A percentile compares a stretch with the other conserved stretches of the same genome.
These are phyloP conservation scores for Xanthoconium purpureum DNA, from an alignment of 768 basidiomycete genomes.

Conservation along the genomic window DNA sequence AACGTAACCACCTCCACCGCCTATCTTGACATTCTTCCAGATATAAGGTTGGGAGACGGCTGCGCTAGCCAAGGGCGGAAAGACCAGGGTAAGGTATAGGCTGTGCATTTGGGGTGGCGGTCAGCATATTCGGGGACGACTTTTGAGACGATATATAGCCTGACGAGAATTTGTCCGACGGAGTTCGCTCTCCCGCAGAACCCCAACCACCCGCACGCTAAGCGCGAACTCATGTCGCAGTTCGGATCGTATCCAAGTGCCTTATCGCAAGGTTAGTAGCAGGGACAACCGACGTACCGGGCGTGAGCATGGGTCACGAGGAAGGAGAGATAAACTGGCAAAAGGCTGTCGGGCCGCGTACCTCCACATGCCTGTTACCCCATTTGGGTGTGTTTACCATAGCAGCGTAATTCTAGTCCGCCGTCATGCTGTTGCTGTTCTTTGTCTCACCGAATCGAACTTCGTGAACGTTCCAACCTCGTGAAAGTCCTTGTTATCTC, in stretches of 20 bases:
- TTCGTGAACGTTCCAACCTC: no score
- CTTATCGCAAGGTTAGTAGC: neutral
- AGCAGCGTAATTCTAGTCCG: no score
- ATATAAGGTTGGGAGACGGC: constrained; percentile 40
- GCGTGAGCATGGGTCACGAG: neutral
- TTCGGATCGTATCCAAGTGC: neutral
- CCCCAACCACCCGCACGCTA: neutral
- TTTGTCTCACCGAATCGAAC: no score
- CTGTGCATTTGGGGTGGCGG: neutral
- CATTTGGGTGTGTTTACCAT: no score
- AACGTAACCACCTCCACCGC: constrained; percentile 41
- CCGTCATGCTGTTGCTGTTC: no score
- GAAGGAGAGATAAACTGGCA: no score
- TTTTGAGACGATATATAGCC: constrained; percentile 10
- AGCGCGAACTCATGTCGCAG: neutral
- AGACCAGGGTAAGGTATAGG: neutral
- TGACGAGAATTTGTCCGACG: neutral
- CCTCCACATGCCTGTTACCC: neutral
- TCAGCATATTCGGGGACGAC: neutral
- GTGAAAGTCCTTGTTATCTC: no score
- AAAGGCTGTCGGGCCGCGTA: neutral
- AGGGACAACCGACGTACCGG: neutral
- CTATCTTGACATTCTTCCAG: constrained; percentile 63
- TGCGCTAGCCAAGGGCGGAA: neutral
- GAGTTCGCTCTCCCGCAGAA: neutral